phyloP scores from a whole-genome alignment of 163 green algal genomes.

The Scenedesmus sp. region DNA sequence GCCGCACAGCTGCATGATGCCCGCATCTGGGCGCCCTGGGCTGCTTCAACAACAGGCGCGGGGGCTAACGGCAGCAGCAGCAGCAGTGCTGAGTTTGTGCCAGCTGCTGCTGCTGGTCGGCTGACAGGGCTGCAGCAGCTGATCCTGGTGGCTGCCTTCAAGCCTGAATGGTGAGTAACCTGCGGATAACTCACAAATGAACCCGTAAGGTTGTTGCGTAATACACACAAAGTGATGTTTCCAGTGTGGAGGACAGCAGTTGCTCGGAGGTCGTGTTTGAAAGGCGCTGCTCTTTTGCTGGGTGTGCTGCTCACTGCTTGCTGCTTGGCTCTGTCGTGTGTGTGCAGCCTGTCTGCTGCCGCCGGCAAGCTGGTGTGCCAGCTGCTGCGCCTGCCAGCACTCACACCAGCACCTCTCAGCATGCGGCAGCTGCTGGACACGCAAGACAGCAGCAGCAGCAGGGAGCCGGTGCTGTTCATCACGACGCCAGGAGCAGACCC shows the following conservation, averaged over 20 bases:
- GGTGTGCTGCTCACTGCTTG: too few relatives aligned
- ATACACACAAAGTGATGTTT: too few relatives aligned
- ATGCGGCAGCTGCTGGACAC: slow-evolving; percentile 62
- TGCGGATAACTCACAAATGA: too few relatives aligned
- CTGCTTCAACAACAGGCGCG: slow-evolving; percentile 23
- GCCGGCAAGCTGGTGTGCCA: slow-evolving; percentile 51
- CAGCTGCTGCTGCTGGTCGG: slow-evolving; percentile 35
- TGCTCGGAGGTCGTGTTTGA: too few relatives aligned
- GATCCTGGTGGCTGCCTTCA: slow-evolving; percentile 77
- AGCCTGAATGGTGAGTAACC: slow-evolving; percentile 73
- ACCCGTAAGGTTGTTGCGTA: too few relatives aligned
- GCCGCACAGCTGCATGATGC: slow-evolving; percentile 67
- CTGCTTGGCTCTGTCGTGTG: neutral
- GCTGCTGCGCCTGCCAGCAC: slow-evolving; percentile 58
- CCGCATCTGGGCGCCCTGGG: slow-evolving; percentile 74
- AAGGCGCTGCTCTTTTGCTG: too few relatives aligned
- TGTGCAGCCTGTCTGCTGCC: slow-evolving; percentile 18
- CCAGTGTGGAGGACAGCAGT: too few relatives aligned
- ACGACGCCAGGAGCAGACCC: slow-evolving; percentile 83
- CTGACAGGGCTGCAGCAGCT: slow-evolving; percentile 75
- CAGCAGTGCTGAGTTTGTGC: slow-evolving; percentile 46
- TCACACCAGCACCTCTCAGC: slow-evolving; percentile 62
- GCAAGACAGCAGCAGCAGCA: slow-evolving; percentile 45
- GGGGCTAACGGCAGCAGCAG: neutral
- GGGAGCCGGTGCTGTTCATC: slow-evolving; percentile 83